Base-by-base conservation (phyloP, 176 grass and related monocot species). In the Eragrostis nindensis region DNA sequence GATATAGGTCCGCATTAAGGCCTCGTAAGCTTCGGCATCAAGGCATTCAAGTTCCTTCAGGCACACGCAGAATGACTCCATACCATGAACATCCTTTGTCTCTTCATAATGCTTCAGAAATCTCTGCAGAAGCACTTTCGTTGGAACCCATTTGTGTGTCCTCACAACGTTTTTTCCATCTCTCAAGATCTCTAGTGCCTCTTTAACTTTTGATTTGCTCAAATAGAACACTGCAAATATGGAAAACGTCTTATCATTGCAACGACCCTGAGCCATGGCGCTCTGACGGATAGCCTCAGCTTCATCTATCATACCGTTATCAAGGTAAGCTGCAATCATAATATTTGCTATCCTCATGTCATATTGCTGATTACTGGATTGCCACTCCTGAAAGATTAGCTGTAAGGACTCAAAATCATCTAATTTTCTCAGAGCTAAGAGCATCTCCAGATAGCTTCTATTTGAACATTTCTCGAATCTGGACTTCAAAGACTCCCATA, bases 381-480 rank as follows among this genome's bases (percentile, higher is more conserved):
- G 68, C 91, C 88, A 94, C 55, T 94, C 82, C 74, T 83, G 32
- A 54, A 87, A 94, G 18, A 85, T 72, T 41, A 46, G 36, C 46
- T 77, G 77, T 52, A 86, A 40, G 26, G 63, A 55, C 17, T 80
- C 47, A 24, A 86, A 56, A 75, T 91, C 85, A 30, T 74, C 82
- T 15, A 91, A 48, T 46, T 41, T 94, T 25, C 65, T 83, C 36
- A 90, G 82, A 76, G 88, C 70, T 63, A 22, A 61, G 76, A 94
- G 75, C 88, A 90, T 81, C 10, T 26, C 74, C 10, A 80, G 71
- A 67, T 90, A 90, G 62, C 78, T 87, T 70, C 24, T 82, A 39
- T 94, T 88, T 45, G 17, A 71, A 66, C 64, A 80, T 63, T 83
- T 90, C 1, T 66, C 71, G 62, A 85, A 83, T 66, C 38, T n/a